Conservation (phyloP, 2,329 filamentous ascomycete genomes). For the Dothistroma septosporum region DNA sequence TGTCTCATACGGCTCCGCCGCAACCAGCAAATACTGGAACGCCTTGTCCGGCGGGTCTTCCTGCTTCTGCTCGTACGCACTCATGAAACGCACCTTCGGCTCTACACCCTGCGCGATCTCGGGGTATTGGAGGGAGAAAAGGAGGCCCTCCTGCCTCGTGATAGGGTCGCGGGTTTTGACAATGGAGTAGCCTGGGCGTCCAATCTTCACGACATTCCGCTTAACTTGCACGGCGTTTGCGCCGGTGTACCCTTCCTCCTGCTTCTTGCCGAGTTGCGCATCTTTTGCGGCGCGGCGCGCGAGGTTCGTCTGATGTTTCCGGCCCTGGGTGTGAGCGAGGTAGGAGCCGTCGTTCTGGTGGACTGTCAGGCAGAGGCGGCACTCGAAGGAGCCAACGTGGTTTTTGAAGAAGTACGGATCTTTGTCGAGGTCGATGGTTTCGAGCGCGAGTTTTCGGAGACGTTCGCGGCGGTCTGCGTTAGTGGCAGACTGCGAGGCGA, state of each 20-base stretch:
- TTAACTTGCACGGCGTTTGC: slow-evolving; percentile 68
- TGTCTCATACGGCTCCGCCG: slow-evolving; percentile 96
- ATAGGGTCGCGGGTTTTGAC: slow-evolving; percentile 90
- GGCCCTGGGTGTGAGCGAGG: slow-evolving; percentile 95
- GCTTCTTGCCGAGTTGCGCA: slow-evolving; percentile 75
- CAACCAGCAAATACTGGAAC: slow-evolving; percentile 91
- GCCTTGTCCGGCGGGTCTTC: slow-evolving; percentile 88
- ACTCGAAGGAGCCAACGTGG: slow-evolving; percentile 97
- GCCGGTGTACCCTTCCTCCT: slow-evolving; percentile 59
- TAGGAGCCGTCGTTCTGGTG: slow-evolving; percentile 99
- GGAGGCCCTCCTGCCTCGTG: slow-evolving; percentile 78
- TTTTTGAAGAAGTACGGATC: slow-evolving; percentile 99
- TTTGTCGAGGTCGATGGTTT: slow-evolving; percentile 98
- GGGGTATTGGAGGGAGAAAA: slow-evolving; percentile 96
- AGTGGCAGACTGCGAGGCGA: slow-evolving; percentile 86
- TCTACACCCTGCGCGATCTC: slow-evolving; percentile 72
- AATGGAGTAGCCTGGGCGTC: slow-evolving; percentile 93
- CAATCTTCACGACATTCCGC: slow-evolving; percentile 88
- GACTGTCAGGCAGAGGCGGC: slow-evolving; percentile 90
- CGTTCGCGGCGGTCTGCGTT: slow-evolving; percentile 97
- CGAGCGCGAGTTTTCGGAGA: slow-evolving; percentile 93
- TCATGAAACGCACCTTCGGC: slow-evolving; percentile 94
- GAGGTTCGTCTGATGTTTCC: slow-evolving; percentile 98
- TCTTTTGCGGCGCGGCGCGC: slow-evolving; percentile 93
- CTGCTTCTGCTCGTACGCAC: slow-evolving; percentile 90